A percentile compares a stretch with the other conserved stretches of the same genome.
Evolutionary conservation across 1,139 yeast genomes (phyloP).

Genomic region (Kurtzmaniella quercitrusa): DNA sequence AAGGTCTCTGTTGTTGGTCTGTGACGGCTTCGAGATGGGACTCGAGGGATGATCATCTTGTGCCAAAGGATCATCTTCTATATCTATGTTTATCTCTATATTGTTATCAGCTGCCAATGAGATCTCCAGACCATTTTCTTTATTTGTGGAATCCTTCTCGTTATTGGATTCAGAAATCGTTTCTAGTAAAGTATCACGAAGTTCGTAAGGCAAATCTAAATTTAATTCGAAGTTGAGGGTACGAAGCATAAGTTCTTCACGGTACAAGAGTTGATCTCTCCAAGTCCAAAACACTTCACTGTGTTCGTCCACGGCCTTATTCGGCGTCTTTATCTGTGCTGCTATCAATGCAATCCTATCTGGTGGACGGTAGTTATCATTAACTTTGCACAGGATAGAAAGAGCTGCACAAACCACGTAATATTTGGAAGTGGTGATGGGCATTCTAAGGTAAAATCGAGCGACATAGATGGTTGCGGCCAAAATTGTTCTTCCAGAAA

Average conservation of each 20-base stretch:
- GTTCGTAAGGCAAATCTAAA: slow-evolving; percentile 35
- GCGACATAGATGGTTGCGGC: slow-evolving; percentile 42
- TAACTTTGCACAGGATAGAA: slow-evolving; percentile 40
- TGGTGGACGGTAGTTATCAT: slow-evolving; percentile 42
- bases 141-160: no score
- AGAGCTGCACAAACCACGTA: slow-evolving; percentile 45
- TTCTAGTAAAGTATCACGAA: slow-evolving; percentile 23
- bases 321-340: slow-evolving; percentile 33
- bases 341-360: slow-evolving; percentile 42
- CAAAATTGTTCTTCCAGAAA: slow-evolving; percentile 42
- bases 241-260: slow-evolving; percentile 42
- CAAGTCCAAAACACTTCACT: slow-evolving; percentile 43
- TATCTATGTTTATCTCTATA: slow-evolving; percentile 5
- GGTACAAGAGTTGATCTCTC: slow-evolving; percentile 42
- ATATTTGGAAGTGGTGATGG: slow-evolving; percentile 44
- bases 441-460: slow-evolving; percentile 41
- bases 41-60: background rate
- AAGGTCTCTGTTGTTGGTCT: background rate
- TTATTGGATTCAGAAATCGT: background rate
- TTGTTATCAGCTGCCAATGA: no score
- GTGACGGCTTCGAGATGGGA: background rate
- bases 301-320: slow-evolving; percentile 34
- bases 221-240: slow-evolving; percentile 39
- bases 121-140: background rate
- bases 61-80: slow-evolving; percentile 2